Base-by-base conservation (phyloP, 2,329 filamentous ascomycete species). In the Beauveria asiatica region DNA sequence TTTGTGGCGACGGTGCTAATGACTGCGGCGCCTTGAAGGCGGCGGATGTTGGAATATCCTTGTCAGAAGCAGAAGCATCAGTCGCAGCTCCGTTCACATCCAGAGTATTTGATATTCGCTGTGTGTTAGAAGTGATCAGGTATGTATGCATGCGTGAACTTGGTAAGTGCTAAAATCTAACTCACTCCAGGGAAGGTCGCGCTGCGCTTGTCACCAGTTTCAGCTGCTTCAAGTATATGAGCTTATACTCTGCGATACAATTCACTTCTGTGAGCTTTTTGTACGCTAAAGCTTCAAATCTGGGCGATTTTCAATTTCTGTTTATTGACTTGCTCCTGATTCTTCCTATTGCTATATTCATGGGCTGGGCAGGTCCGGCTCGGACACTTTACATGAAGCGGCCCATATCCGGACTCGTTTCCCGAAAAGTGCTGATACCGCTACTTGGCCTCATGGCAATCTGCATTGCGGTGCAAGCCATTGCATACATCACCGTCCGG, bases 191-290 rank as follows among this genome's bases (percentile, higher is more conserved):
- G 65, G 94, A 99, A 78, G 94, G 94, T 21, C 86, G 95, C 64
- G 93, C 93, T 21, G 90, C 95, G 39, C 81, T 99, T 39, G 92
- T 97, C n/a, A 99, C 94, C 13, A 96, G 92, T 74, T 99, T 99
- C 77, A 95, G 90, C 76, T 99, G 94, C 77, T 99, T 99, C 82
- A 99, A 97, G 78, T 99, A 96, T 75, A 99, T 99, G 95, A 95
- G 90, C 67, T 76, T 99, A 65, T 99, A 99, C 78, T 97, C 92
- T 2, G 93, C 94, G n/a, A 99, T 99, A 65, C 94, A 99, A 73
- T 99, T 99, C 77, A 96, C 91, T 8, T 91, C 90, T 1, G 95
- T 99, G 69, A 96, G 89, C 80, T 97, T 99, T 71, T 81, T 99
- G 17, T 99, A 99, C 73, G 90, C 92, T 7, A 92, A 87, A 8